A percentile compares a stretch with the other conserved stretches of the same genome.
Evolutionary conservation across 1,284 basidiomycete species (phyloP).

Genomic region (Ustilago loliicola): DNA sequence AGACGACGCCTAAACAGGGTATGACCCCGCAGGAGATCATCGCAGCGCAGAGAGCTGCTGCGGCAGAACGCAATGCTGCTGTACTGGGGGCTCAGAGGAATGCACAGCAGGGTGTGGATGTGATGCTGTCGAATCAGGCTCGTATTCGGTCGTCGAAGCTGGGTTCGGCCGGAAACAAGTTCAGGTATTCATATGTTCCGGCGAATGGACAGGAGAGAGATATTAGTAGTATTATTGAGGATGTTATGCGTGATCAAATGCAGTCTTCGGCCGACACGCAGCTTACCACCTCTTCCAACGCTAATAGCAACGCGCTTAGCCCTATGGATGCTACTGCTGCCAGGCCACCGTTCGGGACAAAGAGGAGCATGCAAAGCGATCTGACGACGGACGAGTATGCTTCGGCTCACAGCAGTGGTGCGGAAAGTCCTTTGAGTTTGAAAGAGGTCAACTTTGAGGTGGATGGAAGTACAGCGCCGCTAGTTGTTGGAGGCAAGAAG

Average conservation of each 20-base stretch:
- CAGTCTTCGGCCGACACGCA: constrained; percentile 23
- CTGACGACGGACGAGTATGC: constrained; percentile 48
- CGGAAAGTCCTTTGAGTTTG: constrained; percentile 51
- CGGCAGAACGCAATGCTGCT: constrained; percentile 85
- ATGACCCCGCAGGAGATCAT: constrained; percentile 87
- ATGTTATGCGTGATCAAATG: constrained; percentile 73
- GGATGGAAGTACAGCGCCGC: constrained; percentile 12
- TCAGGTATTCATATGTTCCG: constrained; percentile 92
- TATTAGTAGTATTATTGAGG: constrained; percentile 90
- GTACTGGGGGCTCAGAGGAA: constrained; percentile 87
- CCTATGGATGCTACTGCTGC: constrained; percentile 16
- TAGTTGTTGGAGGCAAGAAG: constrained; percentile 19
- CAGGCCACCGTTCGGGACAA: constrained; percentile 33
- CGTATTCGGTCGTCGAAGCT: constrained; percentile 83
- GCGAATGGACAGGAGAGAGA: constrained; percentile 85
- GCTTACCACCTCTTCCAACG: not conserved
- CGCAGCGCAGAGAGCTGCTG: constrained; percentile 87
- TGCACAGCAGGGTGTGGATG: constrained; percentile 85
- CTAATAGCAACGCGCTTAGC: constrained; percentile 13
- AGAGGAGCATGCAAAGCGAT: constrained; percentile 50
- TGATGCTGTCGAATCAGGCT: constrained; percentile 83
- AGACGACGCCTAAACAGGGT: constrained; percentile 17
- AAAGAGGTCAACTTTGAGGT: constrained; percentile 48
- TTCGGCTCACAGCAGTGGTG: constrained; percentile 37
- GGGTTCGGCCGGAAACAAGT: constrained; percentile 77